phyloP scores from a whole-genome alignment of 2,329 filamentous ascomycete species.

The Alternaria brassicicola region DNA sequence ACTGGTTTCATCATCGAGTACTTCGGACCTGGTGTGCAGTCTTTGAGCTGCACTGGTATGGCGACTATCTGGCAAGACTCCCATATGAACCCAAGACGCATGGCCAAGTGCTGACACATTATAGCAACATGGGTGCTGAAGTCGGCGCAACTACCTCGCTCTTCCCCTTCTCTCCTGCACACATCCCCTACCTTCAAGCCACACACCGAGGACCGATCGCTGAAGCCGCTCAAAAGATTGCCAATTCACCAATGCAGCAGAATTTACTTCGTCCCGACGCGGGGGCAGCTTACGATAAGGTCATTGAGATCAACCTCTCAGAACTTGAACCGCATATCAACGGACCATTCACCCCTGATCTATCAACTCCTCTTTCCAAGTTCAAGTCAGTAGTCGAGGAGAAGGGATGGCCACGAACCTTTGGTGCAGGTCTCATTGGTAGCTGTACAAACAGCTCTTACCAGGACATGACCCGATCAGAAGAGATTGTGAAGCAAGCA shows the following conservation, averaged over 20 bases:
- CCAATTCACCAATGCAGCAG: slow-evolving; percentile 62
- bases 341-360: slow-evolving; percentile 93
- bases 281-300: slow-evolving; percentile 84
- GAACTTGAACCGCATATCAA: slow-evolving; percentile 95
- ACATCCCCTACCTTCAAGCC: slow-evolving; percentile 82
- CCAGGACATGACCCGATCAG: slow-evolving; percentile 96
- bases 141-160: slow-evolving; percentile 94
- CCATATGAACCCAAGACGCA: not conserved
- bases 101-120: slow-evolving; percentile 2
- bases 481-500: slow-evolving; percentile 91
- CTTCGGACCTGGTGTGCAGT: slow-evolving; percentile 85
- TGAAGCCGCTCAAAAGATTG: slow-evolving; percentile 67
- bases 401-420: slow-evolving; percentile 87
- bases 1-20: slow-evolving; percentile 97
- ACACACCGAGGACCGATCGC: slow-evolving; percentile 79
- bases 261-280: slow-evolving; percentile 78
- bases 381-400: slow-evolving; percentile 85
- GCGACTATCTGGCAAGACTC: slow-evolving; percentile 69
- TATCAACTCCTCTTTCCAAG: slow-evolving; percentile 87
- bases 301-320: slow-evolving; percentile 89
- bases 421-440: slow-evolving; percentile 92
- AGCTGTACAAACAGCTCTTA: slow-evolving; percentile 99
- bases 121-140: slow-evolving; percentile 64
- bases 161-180: slow-evolving; percentile 88
- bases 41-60: slow-evolving; percentile 91